Evolutionary conservation across 768 basidiomycete species (phyloP).

Genomic region (Mycena kentingensis): DNA sequence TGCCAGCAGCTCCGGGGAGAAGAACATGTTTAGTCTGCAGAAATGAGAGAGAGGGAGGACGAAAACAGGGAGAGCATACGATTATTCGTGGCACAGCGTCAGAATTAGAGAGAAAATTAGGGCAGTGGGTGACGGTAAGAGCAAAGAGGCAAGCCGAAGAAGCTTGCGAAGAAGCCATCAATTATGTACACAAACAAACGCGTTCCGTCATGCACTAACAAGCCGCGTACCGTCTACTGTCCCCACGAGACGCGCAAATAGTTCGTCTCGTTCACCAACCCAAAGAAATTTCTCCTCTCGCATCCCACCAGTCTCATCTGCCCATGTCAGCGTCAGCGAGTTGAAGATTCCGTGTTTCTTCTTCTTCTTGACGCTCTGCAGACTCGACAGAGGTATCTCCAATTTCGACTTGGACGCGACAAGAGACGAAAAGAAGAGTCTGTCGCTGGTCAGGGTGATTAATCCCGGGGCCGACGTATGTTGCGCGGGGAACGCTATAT

Average conservation of each 20-base stretch:
- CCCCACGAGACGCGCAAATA: conserved; percentile 66
- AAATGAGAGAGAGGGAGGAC: conserved; percentile 3
- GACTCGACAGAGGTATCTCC: conserved; percentile 43
- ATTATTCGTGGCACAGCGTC: not conserved
- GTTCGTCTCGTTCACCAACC: conserved; percentile 63
- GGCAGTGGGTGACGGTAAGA: no score
- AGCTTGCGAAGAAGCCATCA: no score
- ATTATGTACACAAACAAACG: no score
- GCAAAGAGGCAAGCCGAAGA: no score
- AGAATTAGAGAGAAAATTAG: no score
- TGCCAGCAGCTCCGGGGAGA: conserved; percentile 77
- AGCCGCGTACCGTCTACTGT: conserved; percentile 46
- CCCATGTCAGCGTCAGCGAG: conserved; percentile 54
- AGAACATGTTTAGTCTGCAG: conserved; percentile 68
- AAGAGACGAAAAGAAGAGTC: conserved; percentile 58
- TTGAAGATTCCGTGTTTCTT: conserved; percentile 54
- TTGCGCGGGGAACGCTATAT: conserved; percentile 62
- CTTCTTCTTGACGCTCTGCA: conserved; percentile 59
- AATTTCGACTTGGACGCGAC: conserved; percentile 47
- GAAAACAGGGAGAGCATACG: conserved; percentile 2
- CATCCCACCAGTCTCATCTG: conserved; percentile 34
- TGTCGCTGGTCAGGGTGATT: conserved; percentile 54
- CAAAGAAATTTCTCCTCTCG: conserved; percentile 59
- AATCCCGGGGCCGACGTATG: conserved; percentile 56
- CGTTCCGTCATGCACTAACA: conserved; percentile 39